Percentiles rank a stretch among this genome's conserved stretches.
phyloP scores from a whole-genome alignment of 164 flowering plant genomes.

The Saururus chinensis region DNA sequence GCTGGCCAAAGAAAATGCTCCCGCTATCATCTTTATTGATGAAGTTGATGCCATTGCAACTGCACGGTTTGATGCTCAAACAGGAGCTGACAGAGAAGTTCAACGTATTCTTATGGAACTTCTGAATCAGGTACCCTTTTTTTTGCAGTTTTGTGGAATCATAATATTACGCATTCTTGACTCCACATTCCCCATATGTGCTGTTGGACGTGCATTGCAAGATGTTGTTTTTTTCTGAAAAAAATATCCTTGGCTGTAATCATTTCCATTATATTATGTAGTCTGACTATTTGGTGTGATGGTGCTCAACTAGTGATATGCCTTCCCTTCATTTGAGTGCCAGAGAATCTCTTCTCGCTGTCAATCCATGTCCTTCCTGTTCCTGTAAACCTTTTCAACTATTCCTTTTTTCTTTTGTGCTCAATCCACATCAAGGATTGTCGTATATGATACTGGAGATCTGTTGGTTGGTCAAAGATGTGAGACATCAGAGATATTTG shows the following conservation, averaged over 20 bases:
- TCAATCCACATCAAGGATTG: no score
- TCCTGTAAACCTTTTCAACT: no score
- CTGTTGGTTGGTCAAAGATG: no score
- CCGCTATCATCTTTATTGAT: conserved; percentile 94
- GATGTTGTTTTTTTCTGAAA: no score
- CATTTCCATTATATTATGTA: neutral
- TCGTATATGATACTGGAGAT: no score
- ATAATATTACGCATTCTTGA: neutral
- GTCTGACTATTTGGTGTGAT: neutral
- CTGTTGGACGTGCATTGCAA: neutral
- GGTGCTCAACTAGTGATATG: neutral
- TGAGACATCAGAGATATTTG: no score
- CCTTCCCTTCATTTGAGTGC: neutral
- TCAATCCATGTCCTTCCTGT: no score
- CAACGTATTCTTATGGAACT: conserved; percentile 97
- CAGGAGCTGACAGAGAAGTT: conserved; percentile 99
- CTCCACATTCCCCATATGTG: neutral
- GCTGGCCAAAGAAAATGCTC: conserved; percentile 96
- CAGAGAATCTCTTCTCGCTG: neutral
- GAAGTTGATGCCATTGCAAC: conserved; percentile 99
- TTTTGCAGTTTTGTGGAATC: neutral
- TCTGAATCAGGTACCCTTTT: conserved; percentile 58
- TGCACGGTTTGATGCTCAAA: conserved; percentile 98
- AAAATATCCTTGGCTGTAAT: neutral
- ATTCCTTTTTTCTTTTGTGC: no score